Base-by-base conservation (phyloP, 2,329 filamentous ascomycete genomes). In the Aspergillus hortae region DNA sequence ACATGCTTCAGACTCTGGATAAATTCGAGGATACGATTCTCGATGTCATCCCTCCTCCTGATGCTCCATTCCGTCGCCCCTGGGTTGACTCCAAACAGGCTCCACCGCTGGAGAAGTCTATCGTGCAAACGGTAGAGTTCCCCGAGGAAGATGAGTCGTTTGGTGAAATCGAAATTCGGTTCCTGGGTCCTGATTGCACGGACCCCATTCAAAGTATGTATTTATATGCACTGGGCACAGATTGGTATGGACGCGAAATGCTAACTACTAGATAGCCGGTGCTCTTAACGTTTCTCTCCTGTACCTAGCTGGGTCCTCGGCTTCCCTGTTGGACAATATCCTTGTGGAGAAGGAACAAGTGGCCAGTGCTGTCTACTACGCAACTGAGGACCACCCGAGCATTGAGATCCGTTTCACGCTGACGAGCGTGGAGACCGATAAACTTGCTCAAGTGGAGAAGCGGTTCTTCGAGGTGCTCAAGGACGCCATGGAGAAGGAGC, bases 91-190 rank as follows among this genome's bases (percentile, higher is more conserved):
- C 92, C 3, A 81, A 85, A 48, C 88, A 89, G 58, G 86, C 90
- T 0, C 87, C 89, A 2, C 73, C 83, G 0, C 76, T 99, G 25
- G 81, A 82, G 27, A 80, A 89, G 67, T 90, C 89, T 0, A 78
- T 86, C 10, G 73, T 95, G 11, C 84, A 92, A 59, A 90, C 81
- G 0, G 87, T 95, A 25, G 87, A 95, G 56, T 99, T 99, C 63
- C 94, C 94, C 0, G 94, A 99, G 67, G 92, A 96, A 63, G 94
- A 99, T 60, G 94, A 99, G 67, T 92, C 90, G 0, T 89, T 86
- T 51, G 94, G 94, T 35, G 92, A 97, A 67, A 85, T 97, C 46
- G 76, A 90, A 45, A 85, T 96, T 17, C 88, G 83, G 1, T 96
- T 95, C 73, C 85, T 97, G 50, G 94, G 94, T 0, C 94, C 94